Evolutionary conservation across 305 asterid species (phyloP).

Genomic region (Rubia balearica): DNA sequence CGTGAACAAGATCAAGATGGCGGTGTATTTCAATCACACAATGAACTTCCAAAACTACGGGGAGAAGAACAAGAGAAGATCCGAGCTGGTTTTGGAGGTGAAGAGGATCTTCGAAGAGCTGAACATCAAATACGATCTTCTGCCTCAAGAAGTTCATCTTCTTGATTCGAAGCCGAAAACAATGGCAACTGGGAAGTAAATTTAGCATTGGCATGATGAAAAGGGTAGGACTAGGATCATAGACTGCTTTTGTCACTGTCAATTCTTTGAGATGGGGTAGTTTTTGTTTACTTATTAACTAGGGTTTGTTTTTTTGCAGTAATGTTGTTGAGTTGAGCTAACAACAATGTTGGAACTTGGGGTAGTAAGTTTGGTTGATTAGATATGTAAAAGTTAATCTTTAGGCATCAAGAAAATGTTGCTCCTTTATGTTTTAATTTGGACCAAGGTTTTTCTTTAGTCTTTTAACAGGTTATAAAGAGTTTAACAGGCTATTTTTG

Average conservation of each 20-base stretch:
- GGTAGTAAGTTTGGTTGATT: background rate
- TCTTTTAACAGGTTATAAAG: too few species aligned
- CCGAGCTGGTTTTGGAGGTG: constrained; percentile 60
- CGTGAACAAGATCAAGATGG: constrained; percentile 81
- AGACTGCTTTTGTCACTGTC: background rate
- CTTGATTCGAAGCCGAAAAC: constrained; percentile 25
- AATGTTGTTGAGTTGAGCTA: background rate
- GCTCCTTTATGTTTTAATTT: background rate
- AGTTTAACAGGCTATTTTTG: background rate
- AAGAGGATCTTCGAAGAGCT: constrained; percentile 74
- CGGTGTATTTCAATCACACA: constrained; percentile 54
- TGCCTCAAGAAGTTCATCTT: constrained; percentile 70
- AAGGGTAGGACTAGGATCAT: background rate
- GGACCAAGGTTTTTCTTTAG: background rate
- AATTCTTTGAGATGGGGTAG: background rate
- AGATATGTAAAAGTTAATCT: background rate
- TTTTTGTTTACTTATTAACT: background rate
- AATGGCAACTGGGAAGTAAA: constrained; percentile 16
- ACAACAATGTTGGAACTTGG: background rate
- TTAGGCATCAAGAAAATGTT: background rate
- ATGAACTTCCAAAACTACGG: constrained; percentile 75
- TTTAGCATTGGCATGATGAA: background rate
- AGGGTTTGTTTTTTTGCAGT: background rate
- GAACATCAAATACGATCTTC: constrained; percentile 57
- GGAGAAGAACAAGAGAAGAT: constrained; percentile 57